Evolutionary conservation across 176 grass and related monocot genomes (phyloP), one percentile per base, ranked within the genome.

Genomic region (Musa acuminata): DNA sequence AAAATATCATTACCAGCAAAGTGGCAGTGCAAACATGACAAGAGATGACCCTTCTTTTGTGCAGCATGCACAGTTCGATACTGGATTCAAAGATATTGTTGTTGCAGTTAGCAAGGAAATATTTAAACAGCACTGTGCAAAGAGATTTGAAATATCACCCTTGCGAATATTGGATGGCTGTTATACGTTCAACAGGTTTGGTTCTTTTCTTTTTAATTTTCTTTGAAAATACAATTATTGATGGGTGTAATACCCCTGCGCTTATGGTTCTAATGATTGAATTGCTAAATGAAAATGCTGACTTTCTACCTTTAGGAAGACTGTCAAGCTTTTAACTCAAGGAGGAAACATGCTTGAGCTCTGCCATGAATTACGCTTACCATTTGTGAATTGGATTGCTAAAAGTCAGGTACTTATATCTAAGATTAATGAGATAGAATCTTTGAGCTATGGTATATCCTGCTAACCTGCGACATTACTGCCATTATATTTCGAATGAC

Each of bases 271-370:
- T 64, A 49, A 27, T 85, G 23, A 53, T 81, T 48, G 9, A 74
- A 69, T 12, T 69, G 13, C 76, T 83, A 75, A 12, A 43, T 43
- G 35, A 43, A 43, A 43, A 43, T 43, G 35, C 35, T n/a, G 17
- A 62, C 27, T 82, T 75, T 67, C 57, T 77, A 80, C 57, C 66
- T 82, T 65, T 43, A 84, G 84, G 87, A 93, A 97, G 76, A 88
- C 94, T 2, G 85, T 93, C 55, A 97, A 93, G 84, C 81, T 97
- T 62, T 88, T 97, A 84, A 88, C 89, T 50, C 93, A 90, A 86
- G 86, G 87, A 83, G 94, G 94, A 77, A 87, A 93, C 79, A 97
- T 97, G 83, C 83, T 97, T 69, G 94, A 97, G 83, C 94, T 97
- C 57, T 90, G 85, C 68, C 84, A 97, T 63, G 93, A 97, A 81